Evolutionary conservation across 192 early-diverging fungal genomes (phyloP), one percentile per base, ranked within the genome.

Genomic region (Coemansia sp.): DNA sequence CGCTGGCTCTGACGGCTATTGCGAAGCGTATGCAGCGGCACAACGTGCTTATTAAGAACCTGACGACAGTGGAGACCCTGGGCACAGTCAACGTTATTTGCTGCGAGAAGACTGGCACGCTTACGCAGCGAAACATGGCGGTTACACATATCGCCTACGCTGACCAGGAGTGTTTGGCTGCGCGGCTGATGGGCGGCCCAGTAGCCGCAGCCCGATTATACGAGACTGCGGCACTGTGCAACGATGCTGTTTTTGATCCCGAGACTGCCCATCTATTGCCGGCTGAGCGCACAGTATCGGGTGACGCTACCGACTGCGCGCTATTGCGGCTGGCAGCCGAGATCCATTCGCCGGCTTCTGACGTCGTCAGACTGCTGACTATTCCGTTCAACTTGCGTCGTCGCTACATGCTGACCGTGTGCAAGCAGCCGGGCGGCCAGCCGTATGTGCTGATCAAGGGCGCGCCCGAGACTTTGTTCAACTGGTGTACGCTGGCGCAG

Each of bases 41-140:
- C 63, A 88, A 88, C 40, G 89, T 95, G 53, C 80, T 96, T 33
- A 88, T 91, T 47, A 95, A 95, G 75, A 89, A 91, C 27, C 84
- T 97, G n/a, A 87, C 90, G 36, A 91, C 92, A 1, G 89, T 97
- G 65, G 94, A 97, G 84, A 95, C 94, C 5, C 87, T 97, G 20
- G 96, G 94, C 33, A 89, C 89, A 53, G 88, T 94, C 57, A 88
- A 79, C 65, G 88, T 93, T 9, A 86, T 89, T 10, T 86, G 81
- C 68, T 94, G 91, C 44, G 94, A 97, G 77, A 97, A 97, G 84
- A 96, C 95, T n/a, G 95, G 94, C 0, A 97, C 94, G 8, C 77
- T 97, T 41, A 97, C 95, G 13, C 85, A 88, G 65, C 88, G 90
- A 83, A 82, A 87, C 53, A 95, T 97, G 93, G 72, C 71, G 33